Conservation (phyloP, 2,329 filamentous ascomycete species). For the Epichloe festucae region DNA sequence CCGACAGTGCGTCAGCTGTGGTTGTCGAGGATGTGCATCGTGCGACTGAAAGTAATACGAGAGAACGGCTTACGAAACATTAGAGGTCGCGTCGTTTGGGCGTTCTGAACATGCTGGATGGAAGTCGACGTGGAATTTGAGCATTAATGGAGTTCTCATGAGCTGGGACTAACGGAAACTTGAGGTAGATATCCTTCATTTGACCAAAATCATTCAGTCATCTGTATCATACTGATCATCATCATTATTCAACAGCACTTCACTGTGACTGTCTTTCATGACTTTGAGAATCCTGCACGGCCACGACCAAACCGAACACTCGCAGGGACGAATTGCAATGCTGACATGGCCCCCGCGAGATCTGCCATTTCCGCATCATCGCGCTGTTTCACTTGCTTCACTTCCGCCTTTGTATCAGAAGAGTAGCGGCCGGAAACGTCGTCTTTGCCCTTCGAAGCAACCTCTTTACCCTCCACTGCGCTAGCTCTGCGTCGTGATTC, state of each 20-base stretch:
- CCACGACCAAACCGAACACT: constrained; percentile 53
- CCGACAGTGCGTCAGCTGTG: constrained; percentile 89
- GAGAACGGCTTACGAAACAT: background rate
- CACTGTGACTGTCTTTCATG: constrained; percentile 17
- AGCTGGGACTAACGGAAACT: constrained; percentile 4
- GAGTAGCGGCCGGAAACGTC: constrained; percentile 9
- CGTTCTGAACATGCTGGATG: constrained; percentile 3
- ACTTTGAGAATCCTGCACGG: constrained; percentile 39
- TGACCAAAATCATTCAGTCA: constrained; percentile 15
- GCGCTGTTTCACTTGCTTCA: constrained; percentile 10
- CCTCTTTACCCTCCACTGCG: constrained; percentile 15
- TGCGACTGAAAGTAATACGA: constrained; percentile 46
- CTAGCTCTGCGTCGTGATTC: constrained; percentile 21
- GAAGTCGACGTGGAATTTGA: background rate
- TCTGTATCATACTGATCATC: constrained; percentile 21
- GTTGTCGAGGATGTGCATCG: constrained; percentile 81
- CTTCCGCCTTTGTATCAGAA: constrained; percentile 8
- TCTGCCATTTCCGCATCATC: constrained; percentile 46
- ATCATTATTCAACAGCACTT: constrained; percentile 11
- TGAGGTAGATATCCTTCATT: constrained; percentile 25
- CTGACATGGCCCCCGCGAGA: constrained; percentile 55
- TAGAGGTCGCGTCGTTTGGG: constrained; percentile 7
- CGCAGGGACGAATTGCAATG: constrained; percentile 56
- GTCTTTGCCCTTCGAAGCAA: constrained; percentile 1
- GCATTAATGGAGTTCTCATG: background rate